Evolutionary conservation across 805 yeast species (phyloP), one percentile per base, ranked within the genome.

Genomic region (Metschnikowia arizonensis): DNA sequence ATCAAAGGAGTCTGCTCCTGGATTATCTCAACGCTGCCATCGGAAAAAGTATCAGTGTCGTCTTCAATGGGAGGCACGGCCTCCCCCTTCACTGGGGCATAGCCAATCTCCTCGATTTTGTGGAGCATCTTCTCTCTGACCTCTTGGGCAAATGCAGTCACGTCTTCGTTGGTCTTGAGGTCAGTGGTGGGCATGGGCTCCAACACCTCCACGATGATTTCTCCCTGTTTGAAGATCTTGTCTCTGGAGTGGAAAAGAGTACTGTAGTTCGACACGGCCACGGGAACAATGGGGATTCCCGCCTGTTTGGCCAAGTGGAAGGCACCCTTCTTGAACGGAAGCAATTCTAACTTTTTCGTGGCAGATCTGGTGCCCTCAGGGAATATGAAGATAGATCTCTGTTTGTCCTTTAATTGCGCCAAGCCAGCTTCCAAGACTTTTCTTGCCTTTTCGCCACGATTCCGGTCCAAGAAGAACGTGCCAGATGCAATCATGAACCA

Each of bases 361-460:
- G 83, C 85, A 0, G 97, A 88, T 65, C 99, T 79, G 2, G 99
- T 93, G 23, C 99, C 99, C 66, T 93, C 99, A 21, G 98, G 97
- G 74, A 90, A 93, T 68, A 93, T 81, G 76, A 83, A 93, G 19
- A 93, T 74, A 12, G 85, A 87, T 56, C 90, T 82, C 59, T 81
- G 79, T 40, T 81, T 72, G 4, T 63, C 59, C 60, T 81, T 82
- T 63, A 93, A 73, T 21, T 72, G 72, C 9, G 66, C 63, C 43
- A 88, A 74, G 4, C 97, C 96, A 11, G 66, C 63, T 43, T 82
- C 82, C 61, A 93, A 77, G 8, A 93, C 85, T 46, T 70, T 72
- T 46, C 88, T 78, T 18, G 97, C 89, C 59, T 84, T 81, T 46
- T 78, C 80, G 52, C 88, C 79, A 61, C 81, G 82, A 5, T 81